These are phyloP conservation scores for Fomitopsis palustris DNA, from an alignment of 1,284 basidiomycete genomes.

Conservation along the genomic window DNA sequence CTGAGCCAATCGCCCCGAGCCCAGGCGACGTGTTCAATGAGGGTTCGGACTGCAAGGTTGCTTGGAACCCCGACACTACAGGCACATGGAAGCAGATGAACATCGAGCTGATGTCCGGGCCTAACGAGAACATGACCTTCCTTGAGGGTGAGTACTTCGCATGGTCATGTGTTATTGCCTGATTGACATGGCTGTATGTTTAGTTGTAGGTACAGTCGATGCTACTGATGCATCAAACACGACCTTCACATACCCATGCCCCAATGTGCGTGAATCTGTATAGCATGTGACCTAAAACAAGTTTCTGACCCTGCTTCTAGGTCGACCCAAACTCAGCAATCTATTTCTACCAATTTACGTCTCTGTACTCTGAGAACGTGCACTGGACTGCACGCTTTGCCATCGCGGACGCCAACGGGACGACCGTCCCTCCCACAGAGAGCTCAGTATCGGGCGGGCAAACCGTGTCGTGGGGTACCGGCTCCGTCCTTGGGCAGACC, in stretches of 20 bases:
- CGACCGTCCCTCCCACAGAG: conserved; percentile 46
- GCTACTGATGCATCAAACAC: conserved; percentile 47
- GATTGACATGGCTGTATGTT: background rate
- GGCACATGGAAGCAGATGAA: conserved; percentile 64
- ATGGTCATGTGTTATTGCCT: background rate
- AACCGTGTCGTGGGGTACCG: conserved; percentile 68
- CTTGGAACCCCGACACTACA: conserved; percentile 53
- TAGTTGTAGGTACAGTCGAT: conserved; percentile 58
- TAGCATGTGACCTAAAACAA: background rate
- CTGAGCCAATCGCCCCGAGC: conserved; percentile 40
- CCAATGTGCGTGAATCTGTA: conserved; percentile 40
- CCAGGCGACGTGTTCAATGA: conserved; percentile 55
- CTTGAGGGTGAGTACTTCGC: conserved; percentile 46
- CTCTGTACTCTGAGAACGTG: conserved; percentile 36
- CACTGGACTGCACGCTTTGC: conserved; percentile 83
- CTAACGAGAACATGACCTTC: conserved; percentile 68
- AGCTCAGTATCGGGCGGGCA: conserved; percentile 49
- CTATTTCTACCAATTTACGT: conserved; percentile 79
- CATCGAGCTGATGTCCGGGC: conserved; percentile 79
- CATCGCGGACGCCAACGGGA: conserved; percentile 56
- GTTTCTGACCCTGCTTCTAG: conserved; percentile 24
- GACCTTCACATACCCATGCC: conserved; percentile 60
- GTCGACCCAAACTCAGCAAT: conserved; percentile 69
- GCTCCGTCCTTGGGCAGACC: conserved; percentile 46
- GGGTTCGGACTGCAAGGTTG: conserved; percentile 49